phyloP scores from a whole-genome alignment of 2,329 filamentous ascomycete genomes.

The Drechslerella stenobrocha region DNA sequence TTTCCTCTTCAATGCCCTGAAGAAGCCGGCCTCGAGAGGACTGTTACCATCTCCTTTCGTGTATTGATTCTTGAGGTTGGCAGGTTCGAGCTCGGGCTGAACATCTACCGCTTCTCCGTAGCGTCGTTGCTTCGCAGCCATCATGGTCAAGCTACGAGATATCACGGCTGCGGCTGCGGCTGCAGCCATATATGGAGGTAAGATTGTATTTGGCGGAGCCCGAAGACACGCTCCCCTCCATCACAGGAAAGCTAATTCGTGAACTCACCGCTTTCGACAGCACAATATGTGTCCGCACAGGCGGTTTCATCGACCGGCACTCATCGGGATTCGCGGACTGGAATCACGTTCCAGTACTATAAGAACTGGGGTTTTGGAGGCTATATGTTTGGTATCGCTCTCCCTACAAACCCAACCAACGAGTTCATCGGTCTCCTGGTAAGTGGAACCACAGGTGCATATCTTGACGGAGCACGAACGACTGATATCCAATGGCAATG shows the following conservation, averaged over 20 bases:
- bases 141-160: constrained; percentile 24
- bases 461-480: not conserved
- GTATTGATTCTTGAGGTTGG: not conserved
- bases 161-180: constrained; percentile 17
- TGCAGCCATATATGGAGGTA: constrained; percentile 22
- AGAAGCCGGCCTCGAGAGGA: not conserved
- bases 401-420: constrained; percentile 59
- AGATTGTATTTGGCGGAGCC: not conserved
- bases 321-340: constrained; percentile 58
- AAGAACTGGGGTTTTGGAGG: constrained; percentile 55
- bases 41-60: not conserved
- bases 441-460: constrained; percentile 32
- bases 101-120: not conserved
- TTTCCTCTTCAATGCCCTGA: not conserved
- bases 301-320: constrained; percentile 40
- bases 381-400: constrained; percentile 60
- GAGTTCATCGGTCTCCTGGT: constrained; percentile 64
- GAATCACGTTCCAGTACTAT: constrained; percentile 58
- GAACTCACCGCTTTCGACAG: constrained; percentile 1
- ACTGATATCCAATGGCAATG: constrained; percentile 28
- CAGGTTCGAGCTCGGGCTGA: not conserved
- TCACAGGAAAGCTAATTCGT: not conserved
- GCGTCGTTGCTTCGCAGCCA: constrained; percentile 1
- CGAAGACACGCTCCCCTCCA: too few relatives aligned
- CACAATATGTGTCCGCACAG: constrained; percentile 51